Base-by-base conservation (phyloP, 805 yeast genomes). In the Candida silvicultrix region DNA sequence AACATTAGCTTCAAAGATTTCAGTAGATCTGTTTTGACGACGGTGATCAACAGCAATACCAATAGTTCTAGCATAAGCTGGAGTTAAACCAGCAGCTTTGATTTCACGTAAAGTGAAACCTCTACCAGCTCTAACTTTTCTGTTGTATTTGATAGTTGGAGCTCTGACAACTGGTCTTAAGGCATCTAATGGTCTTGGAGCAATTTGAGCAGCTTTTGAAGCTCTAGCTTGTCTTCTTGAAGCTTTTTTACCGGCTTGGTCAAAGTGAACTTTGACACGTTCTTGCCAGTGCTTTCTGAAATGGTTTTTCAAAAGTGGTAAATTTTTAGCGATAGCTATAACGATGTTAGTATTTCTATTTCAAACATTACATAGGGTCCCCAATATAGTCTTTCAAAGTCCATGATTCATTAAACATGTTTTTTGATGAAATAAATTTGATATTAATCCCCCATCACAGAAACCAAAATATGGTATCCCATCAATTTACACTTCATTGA, bases 281-380 rank as follows among this genome's bases (percentile, higher is more conserved):
- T 89, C 96, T 81, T 94, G 98, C 99, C 99, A 94, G 96, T 92
- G 92, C 88, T 92, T 92, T 83, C 97, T 86, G 96, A 92, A 92
- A 83, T 94, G 99, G 85, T 92, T 92, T 85, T 88, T 89, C 83
- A 88, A 86, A 80, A 92, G 80, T 82, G 98, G 96, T 81, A 89
- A 83, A 81, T 92, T 92, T 90, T 94, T 92, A 67, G 94, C 77
- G 83, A 94, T 89, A 77, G 98, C 99, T 90, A 75, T 42, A 37
- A 4, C 2, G 58, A 12, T 18, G 59, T 61, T 50, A 48, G 53
- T 50, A 59, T 58, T 55, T 31, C 14, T 31, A 15, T 4, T 31
- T n/a, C 7, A n/a, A n/a, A n/a, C n/a, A n/a, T n/a, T n/a, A n/a
- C n/a, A n/a, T n/a, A n/a, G n/a, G n/a, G n/a, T n/a, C n/a, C n/a